A percentile compares a stretch with the other conserved stretches of the same genome.
Conservation (phyloP, 225 moss, liverwort and hornwort genomes). For the Asterella californica region DNA sequence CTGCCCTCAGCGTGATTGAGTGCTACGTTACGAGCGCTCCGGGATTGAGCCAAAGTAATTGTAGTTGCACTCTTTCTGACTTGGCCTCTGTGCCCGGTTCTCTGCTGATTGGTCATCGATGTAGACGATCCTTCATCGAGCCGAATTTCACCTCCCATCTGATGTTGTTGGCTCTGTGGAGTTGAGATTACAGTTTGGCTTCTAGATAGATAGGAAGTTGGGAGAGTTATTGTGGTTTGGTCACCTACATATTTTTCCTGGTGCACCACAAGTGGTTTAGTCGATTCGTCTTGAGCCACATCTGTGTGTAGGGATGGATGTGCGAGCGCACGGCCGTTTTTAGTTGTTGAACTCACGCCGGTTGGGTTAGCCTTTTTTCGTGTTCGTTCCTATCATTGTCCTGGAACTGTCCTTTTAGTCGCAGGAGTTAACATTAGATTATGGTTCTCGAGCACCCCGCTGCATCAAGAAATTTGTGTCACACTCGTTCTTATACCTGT, state of each 20-base stretch:
- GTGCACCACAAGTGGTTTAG: slow-evolving; percentile 4
- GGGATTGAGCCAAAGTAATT: slow-evolving; percentile 21
- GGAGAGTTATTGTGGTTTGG: slow-evolving; percentile 2
- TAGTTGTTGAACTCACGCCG: slow-evolving; percentile 16
- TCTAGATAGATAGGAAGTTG: slow-evolving; percentile 17
- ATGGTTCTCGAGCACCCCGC: background rate
- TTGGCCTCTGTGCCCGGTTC: background rate
- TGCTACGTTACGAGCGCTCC: background rate
- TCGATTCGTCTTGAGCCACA: slow-evolving; percentile 15
- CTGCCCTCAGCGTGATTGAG: slow-evolving; percentile 22
- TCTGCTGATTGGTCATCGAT: background rate
- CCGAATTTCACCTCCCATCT: slow-evolving; percentile 17
- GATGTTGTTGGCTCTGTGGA: background rate
- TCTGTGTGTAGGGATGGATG: slow-evolving; percentile 17
- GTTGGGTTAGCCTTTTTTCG: slow-evolving; percentile 8
- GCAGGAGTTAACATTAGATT: slow-evolving; percentile 19
- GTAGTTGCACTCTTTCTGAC: slow-evolving; percentile 13
- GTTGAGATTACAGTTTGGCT: slow-evolving; percentile 2
- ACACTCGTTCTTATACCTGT: background rate
- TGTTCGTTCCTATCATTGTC: background rate
- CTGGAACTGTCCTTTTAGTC: slow-evolving; percentile 9
- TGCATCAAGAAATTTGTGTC: background rate
- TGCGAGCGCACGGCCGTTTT: slow-evolving; percentile 20
- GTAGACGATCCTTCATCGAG: slow-evolving; percentile 18
- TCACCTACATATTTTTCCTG: slow-evolving; percentile 15